Evolutionary conservation across 495 filamentous ascomycete species (phyloP).

Genomic region (Penicillium samsonianum): DNA sequence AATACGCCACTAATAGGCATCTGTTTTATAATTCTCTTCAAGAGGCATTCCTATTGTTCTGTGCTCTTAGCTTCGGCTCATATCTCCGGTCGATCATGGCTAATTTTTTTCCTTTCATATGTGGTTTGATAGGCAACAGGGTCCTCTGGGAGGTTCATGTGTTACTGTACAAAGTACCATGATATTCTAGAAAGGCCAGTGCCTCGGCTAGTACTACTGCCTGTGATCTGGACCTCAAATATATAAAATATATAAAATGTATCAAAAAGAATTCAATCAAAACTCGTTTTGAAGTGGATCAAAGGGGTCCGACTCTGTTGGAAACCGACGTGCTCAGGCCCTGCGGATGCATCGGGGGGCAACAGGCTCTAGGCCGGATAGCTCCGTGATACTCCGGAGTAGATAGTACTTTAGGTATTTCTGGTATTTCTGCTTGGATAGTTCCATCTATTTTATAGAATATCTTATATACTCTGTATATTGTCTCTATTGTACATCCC

Average conservation of each 20-base stretch:
- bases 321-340: neutral
- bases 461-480: too few relatives aligned
- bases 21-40: neutral
- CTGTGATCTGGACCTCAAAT: neutral
- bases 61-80: neutral
- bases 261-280: neutral
- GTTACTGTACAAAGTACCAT: neutral
- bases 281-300: neutral
- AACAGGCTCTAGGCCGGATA: neutral
- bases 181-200: neutral
- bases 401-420: too few relatives aligned
- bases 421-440: too few relatives aligned
- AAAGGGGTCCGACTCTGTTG: neutral
- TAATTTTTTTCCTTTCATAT: neutral
- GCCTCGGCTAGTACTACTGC: neutral
- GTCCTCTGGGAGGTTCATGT: neutral
- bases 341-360: neutral
- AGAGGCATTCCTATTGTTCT: neutral
- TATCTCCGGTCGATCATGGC: neutral
- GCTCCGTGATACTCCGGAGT: neutral
- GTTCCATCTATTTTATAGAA: too few relatives aligned
- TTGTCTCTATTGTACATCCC: too few relatives aligned
- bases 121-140: neutral
- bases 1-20: neutral
- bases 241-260: too few relatives aligned